Percentiles rank a stretch among this genome's conserved stretches.
phyloP scores from a whole-genome alignment of 2,329 filamentous ascomycete genomes.

The Colletotrichum eremochloae region DNA sequence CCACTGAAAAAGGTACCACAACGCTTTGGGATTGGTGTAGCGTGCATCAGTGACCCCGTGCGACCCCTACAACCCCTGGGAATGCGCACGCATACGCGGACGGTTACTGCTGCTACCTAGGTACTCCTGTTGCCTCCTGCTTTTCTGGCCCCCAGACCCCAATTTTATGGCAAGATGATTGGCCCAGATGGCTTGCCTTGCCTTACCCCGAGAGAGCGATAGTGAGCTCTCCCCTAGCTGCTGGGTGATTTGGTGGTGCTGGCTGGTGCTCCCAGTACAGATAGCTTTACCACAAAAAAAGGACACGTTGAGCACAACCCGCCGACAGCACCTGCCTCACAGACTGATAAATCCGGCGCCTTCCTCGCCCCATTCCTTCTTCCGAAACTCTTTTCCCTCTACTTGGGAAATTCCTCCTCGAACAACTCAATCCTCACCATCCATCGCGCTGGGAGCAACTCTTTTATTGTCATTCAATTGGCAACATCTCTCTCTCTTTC shows the following conservation, averaged over 20 bases:
- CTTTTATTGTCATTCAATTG: slow-evolving; percentile 39
- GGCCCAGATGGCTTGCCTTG: slow-evolving; percentile 2
- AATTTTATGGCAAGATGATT: slow-evolving; percentile 27
- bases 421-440: slow-evolving; percentile 30
- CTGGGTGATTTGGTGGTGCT: slow-evolving; percentile 26
- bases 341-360: slow-evolving; percentile 42
- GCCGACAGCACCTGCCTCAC: slow-evolving; percentile 32
- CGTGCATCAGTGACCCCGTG: slow-evolving; percentile 14
- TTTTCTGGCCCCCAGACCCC: slow-evolving; percentile 21
- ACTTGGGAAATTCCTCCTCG: slow-evolving; percentile 38
- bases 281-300: slow-evolving; percentile 42
- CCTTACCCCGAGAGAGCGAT: slow-evolving; percentile 24
- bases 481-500: slow-evolving; percentile 22
- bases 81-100: background rate
- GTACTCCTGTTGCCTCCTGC: slow-evolving; percentile 15
- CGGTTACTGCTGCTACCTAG: slow-evolving; percentile 23
- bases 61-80: slow-evolving; percentile 32
- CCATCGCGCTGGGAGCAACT: slow-evolving; percentile 31
- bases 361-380: slow-evolving; percentile 40
- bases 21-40: slow-evolving; percentile 25
- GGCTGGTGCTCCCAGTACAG: slow-evolving; percentile 14
- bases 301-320: slow-evolving; percentile 44
- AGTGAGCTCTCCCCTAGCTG: slow-evolving; percentile 38
- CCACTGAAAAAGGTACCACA: slow-evolving; percentile 37
- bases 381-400: slow-evolving; percentile 40